Evolutionary conservation across 805 yeast species (phyloP).

Genomic region (Metschnikowia colocasiae): DNA sequence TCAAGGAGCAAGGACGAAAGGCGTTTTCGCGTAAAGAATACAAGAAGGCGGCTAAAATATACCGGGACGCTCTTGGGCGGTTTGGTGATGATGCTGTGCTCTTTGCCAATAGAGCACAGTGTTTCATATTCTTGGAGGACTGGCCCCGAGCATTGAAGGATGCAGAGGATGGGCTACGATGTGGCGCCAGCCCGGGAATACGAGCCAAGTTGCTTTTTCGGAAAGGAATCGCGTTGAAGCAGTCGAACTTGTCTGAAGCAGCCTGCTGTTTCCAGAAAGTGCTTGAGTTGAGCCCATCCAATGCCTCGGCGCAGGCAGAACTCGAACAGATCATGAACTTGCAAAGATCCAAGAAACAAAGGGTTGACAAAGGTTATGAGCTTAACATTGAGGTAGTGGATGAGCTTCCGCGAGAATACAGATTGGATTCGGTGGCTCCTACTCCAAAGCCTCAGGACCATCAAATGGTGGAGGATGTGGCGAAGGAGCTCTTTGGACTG

Average conservation of each 20-base stretch:
- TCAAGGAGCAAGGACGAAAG: conserved; percentile 49
- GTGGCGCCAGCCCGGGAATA: conserved; percentile 29
- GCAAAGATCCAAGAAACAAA: conserved; percentile 12
- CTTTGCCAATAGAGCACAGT: conserved; percentile 66
- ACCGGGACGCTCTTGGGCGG: conserved; percentile 51
- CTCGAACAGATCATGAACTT: conserved; percentile 17
- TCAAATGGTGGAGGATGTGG: conserved; percentile 4
- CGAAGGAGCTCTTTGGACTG: conserved; percentile 13
- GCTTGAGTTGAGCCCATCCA: conserved; percentile 39
- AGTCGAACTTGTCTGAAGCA: conserved; percentile 25
- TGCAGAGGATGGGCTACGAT: conserved; percentile 46
- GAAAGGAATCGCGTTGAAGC: conserved; percentile 39
- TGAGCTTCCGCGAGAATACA: conserved; percentile 33
- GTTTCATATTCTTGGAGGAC: conserved; percentile 50
- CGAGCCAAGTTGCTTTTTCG: conserved; percentile 51
- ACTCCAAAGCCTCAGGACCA: background rate
- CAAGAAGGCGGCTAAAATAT: conserved; percentile 48
- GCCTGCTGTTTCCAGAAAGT: conserved; percentile 32
- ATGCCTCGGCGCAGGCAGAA: conserved; percentile 37
- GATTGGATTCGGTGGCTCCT: background rate
- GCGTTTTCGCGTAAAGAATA: conserved; percentile 47
- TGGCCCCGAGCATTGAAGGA: conserved; percentile 49
- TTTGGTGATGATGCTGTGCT: conserved; percentile 52
- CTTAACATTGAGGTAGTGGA: conserved; percentile 43
- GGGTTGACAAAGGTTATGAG: conserved; percentile 3